A percentile compares a stretch with the other conserved stretches of the same genome.
phyloP scores from a whole-genome alignment of 805 yeast genomes.

The Yarrowia phangngaensis region DNA sequence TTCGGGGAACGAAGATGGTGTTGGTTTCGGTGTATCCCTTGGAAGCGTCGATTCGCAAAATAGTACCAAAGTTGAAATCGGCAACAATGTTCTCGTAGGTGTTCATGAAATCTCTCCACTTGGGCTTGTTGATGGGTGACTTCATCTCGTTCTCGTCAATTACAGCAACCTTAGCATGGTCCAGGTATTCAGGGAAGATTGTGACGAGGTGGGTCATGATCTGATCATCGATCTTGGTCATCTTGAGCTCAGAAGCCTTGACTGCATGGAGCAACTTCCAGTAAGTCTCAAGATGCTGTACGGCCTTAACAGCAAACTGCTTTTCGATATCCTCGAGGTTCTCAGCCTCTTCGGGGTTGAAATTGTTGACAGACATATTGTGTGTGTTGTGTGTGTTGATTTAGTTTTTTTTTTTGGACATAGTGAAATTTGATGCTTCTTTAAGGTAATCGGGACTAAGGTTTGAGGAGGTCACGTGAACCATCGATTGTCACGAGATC shows the following conservation, averaged over 20 bases:
- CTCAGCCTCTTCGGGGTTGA: conserved; percentile 87
- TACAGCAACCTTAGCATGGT: conserved; percentile 51
- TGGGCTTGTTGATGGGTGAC: conserved; percentile 69
- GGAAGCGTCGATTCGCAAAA: conserved; percentile 67
- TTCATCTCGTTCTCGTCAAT: conserved; percentile 81
- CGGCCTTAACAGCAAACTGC: conserved; percentile 98
- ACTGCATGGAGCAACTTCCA: conserved; percentile 73
- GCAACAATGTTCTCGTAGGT: conserved; percentile 74
- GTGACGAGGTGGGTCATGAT: conserved; percentile 45
- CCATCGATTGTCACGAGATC: too few species aligned
- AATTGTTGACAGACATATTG: conserved; percentile 36
- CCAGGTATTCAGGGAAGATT: conserved; percentile 84
- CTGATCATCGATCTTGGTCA: conserved; percentile 43
- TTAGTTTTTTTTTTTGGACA: not conserved
- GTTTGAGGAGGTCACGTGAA: too few species aligned
- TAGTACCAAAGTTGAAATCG: conserved; percentile 93
- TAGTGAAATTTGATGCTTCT: not conserved
- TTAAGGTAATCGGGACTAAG: too few species aligned
- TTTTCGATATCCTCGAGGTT: conserved; percentile 93
- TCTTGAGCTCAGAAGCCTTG: conserved; percentile 73
- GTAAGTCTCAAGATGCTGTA: conserved; percentile 76
- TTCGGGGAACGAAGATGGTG: conserved; percentile 84
- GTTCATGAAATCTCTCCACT: conserved; percentile 87
- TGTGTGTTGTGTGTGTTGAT: conserved; percentile 1
- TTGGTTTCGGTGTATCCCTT: conserved; percentile 78